A percentile compares a stretch with the other conserved stretches of the same genome.
Evolutionary conservation across 805 yeast species (phyloP).

Genomic region (Suhomyces faveliae): DNA sequence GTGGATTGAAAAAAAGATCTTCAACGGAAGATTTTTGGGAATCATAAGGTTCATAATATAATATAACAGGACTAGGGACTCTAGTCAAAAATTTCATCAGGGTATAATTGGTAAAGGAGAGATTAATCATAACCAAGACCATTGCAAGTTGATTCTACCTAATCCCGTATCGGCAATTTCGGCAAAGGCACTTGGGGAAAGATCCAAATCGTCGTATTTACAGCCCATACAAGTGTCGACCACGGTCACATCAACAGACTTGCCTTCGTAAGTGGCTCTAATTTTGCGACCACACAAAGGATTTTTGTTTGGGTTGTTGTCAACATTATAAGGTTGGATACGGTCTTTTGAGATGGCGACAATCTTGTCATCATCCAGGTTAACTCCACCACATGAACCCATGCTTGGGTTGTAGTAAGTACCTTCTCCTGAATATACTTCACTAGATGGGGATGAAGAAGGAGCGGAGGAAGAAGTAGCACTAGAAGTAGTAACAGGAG

Average conservation of each 20-base stretch:
- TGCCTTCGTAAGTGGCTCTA: constrained; percentile 45
- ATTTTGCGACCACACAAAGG: constrained; percentile 55
- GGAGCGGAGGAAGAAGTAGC: constrained; percentile 13
- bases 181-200: constrained; percentile 60
- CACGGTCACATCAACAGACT: constrained; percentile 55
- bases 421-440: constrained; percentile 41
- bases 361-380: constrained; percentile 46
- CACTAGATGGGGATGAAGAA: constrained; percentile 10
- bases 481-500: constrained; percentile 12
- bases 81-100: background rate
- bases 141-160: constrained; percentile 55
- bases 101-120: too few species aligned
- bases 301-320: constrained; percentile 43
- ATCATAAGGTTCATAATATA: background rate
- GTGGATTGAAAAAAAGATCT: background rate
- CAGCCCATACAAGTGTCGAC: constrained; percentile 61
- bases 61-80: background rate
- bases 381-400: constrained; percentile 57
- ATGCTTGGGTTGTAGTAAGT: constrained; percentile 46
- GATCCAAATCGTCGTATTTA: constrained; percentile 48
- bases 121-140: constrained; percentile 35
- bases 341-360: constrained; percentile 51
- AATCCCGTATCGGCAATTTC: constrained; percentile 48
- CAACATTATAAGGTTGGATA: constrained; percentile 32
- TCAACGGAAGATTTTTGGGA: background rate